Evolutionary conservation across 129 eudicot genomes (phyloP), one percentile per base, ranked within the genome.

Genomic region (Artemisia annua): DNA sequence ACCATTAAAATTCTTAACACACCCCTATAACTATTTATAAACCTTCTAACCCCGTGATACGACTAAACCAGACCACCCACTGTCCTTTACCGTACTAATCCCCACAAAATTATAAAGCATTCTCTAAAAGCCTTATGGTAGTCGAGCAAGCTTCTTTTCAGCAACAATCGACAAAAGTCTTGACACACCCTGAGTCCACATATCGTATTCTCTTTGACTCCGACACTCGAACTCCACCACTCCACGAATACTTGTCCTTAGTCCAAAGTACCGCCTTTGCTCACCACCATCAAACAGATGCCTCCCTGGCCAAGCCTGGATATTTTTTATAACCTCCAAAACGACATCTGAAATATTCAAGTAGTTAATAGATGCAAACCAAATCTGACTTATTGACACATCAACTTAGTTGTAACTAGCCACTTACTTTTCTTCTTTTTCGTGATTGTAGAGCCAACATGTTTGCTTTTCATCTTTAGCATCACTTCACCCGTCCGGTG

Each of bases 391-490:
- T 35, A 18, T 28, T 73, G 7, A 51, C 12, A 11, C n/a, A 2
- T 13, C 6, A 10, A 16, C 11, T 54, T 15, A 65, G 24, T 22
- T 24, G 53, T 16, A 55, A 15, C 51, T 3, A 60, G 26, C 19
- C 11, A 48, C 78, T 79, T 76, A 95, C 99, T 95, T 73, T 95
- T 95, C 77, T 95, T 95, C 94, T 90, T 95, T 80, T 95, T 95
- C 35, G 99, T 95, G 66, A 95, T 86, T n/a, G 99, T 85, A 6
- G 82, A 81, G 30, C 84, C 97, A 3, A 86, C 97, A 70, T 90
- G 90, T 77, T 83, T 95, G 84, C 99, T 95, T 87, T 95, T 95
- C 99, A 95, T 95, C 87, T 95, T 95, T 76, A 95, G 68, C 88
- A 88, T 86, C 79, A 95, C 99, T 83, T 90, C 89, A 68, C 96